Evolutionary conservation across 2,329 filamentous ascomycete genomes (phyloP).

Genomic region (Chaetomiaceae sp.): DNA sequence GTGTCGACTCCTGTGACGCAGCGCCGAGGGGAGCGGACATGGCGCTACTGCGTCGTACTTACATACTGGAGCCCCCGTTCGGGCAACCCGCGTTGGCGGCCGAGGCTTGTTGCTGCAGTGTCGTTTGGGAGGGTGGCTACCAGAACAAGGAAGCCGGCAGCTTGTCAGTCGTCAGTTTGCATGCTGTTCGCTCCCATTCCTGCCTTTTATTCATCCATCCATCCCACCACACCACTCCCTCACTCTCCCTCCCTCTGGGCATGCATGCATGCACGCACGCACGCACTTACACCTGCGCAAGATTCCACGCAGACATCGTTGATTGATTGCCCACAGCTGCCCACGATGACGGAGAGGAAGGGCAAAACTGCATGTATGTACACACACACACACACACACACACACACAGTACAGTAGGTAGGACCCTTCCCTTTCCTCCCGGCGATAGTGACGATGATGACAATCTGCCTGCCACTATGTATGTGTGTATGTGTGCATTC

Average conservation of each 20-base stretch:
- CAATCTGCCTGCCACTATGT: no score
- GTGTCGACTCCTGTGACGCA: no score
- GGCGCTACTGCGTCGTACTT: slow-evolving; percentile 5
- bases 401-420: not conserved
- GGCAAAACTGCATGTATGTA: no score
- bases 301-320: no score
- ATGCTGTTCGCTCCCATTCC: no score
- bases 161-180: not conserved
- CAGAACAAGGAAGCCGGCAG: slow-evolving; percentile 5
- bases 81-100: slow-evolving; percentile 8
- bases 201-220: no score
- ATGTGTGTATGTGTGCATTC: no score
- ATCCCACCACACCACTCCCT: not conserved
- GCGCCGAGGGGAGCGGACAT: not conserved
- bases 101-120: not conserved
- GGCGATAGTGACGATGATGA: not conserved
- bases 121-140: not conserved
- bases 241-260: not conserved
- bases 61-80: slow-evolving; percentile 7
- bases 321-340: no score
- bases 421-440: not conserved
- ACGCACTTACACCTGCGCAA: not conserved
- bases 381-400: no score
- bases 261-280: no score
- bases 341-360: no score